These are phyloP conservation scores for Phialophora expanda DNA, from an alignment of 2,329 filamentous ascomycete genomes.

Conservation along the genomic window DNA sequence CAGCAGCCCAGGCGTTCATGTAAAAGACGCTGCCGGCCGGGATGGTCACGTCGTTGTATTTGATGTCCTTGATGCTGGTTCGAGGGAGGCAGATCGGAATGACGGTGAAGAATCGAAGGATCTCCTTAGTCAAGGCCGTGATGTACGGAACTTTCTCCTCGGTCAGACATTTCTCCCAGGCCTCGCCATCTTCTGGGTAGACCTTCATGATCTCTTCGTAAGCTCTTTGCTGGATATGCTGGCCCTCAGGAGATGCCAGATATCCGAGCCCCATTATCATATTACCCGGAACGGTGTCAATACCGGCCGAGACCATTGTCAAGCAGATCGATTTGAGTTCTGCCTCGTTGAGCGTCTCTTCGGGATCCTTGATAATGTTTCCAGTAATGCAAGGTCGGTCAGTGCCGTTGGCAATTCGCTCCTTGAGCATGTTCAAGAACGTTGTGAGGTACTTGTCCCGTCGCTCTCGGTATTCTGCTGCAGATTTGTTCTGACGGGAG, in stretches of 20 bases:
- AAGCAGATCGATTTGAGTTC: constrained; percentile 82
- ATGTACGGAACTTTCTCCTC: constrained; percentile 80
- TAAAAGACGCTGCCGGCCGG: constrained; percentile 80
- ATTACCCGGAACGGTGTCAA: constrained; percentile 81
- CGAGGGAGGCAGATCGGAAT: constrained; percentile 79
- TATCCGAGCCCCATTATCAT: constrained; percentile 80
- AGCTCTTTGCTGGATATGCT: constrained; percentile 71
- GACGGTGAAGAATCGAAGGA: constrained; percentile 77
- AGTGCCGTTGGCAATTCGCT: constrained; percentile 65
- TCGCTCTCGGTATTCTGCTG: constrained; percentile 68
- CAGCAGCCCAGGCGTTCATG: constrained; percentile 78
- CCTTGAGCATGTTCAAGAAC: constrained; percentile 65
- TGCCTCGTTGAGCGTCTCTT: constrained; percentile 70
- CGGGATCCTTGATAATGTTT: constrained; percentile 72
- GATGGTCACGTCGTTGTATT: constrained; percentile 69
- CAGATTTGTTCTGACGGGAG: constrained; percentile 63
- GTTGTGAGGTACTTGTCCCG: constrained; percentile 69
- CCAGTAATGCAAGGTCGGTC: constrained; percentile 72
- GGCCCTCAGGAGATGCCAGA: constrained; percentile 69
- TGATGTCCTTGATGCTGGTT: constrained; percentile 72
- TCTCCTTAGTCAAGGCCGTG: constrained; percentile 78
- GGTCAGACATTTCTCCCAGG: constrained; percentile 73
- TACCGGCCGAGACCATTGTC: constrained; percentile 79
- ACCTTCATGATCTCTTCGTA: constrained; percentile 72
- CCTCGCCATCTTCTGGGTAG: constrained; percentile 70